Percentiles rank a stretch among this genome's conserved stretches.
Evolutionary conservation across 2,329 filamentous ascomycete species (phyloP).

Genomic region (Sarocladium kiliense): DNA sequence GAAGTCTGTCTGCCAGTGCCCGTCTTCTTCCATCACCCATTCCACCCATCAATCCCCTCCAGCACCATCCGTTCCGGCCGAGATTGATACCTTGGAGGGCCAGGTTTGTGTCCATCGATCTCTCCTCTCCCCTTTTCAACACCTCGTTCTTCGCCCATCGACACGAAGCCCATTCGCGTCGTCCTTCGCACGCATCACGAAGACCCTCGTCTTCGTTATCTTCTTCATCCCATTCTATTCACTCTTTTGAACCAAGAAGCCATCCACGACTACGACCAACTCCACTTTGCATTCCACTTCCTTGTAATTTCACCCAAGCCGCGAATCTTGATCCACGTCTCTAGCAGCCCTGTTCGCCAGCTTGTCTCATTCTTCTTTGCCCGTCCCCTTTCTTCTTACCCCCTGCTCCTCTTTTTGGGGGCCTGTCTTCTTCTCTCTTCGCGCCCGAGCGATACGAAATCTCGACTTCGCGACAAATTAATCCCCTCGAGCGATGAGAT

Average conservation of each 20-base stretch:
- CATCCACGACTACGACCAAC: background rate
- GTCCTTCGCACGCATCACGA: background rate
- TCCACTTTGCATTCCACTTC: constrained; percentile 5
- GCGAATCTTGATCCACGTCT: background rate
- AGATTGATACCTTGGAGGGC: too few relatives aligned
- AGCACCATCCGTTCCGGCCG: too few relatives aligned
- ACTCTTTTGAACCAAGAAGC: background rate
- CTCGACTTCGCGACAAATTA: background rate
- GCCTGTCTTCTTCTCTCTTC: background rate
- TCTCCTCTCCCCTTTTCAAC: background rate
- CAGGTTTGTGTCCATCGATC: too few relatives aligned
- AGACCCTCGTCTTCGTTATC: background rate
- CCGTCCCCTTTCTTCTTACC: constrained; percentile 12
- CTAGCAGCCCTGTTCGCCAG: background rate
- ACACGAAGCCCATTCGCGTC: background rate
- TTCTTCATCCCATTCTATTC: background rate
- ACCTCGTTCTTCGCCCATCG: background rate
- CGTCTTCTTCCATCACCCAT: too few relatives aligned
- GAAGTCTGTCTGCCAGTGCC: too few relatives aligned
- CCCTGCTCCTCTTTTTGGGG: constrained; percentile 6
- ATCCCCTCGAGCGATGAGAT: constrained; percentile 5
- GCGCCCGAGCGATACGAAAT: background rate
- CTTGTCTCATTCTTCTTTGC: constrained; percentile 15
- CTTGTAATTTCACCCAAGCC: background rate
- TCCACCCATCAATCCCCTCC: too few relatives aligned